Evolutionary conservation across 768 basidiomycete species (phyloP).

Genomic region (Mycena amicta): DNA sequence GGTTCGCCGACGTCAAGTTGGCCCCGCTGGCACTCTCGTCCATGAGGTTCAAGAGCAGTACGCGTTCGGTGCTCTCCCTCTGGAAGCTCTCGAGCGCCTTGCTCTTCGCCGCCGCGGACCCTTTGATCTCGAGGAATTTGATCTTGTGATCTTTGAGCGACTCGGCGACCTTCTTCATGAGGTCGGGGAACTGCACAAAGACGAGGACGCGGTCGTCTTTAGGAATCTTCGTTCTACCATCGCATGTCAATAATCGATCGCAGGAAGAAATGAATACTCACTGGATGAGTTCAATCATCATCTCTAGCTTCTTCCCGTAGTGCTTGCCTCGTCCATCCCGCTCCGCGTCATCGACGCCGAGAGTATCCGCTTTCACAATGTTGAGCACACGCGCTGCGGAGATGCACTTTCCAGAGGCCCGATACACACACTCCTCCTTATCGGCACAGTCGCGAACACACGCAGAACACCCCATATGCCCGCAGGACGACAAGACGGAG

Average conservation of each 20-base stretch:
- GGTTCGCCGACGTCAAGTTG: conserved; percentile 91
- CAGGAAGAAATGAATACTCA: conserved; percentile 34
- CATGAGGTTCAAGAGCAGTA: conserved; percentile 88
- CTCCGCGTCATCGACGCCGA: conserved; percentile 78
- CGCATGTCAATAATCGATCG: conserved; percentile 6
- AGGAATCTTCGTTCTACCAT: conserved; percentile 61
- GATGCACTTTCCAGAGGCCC: conserved; percentile 66
- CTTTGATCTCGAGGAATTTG: conserved; percentile 79
- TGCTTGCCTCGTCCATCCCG: conserved; percentile 75
- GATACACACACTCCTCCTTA: conserved; percentile 80
- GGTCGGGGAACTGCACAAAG: conserved; percentile 95
- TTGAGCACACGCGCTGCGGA: conserved; percentile 82
- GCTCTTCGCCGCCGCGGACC: conserved; percentile 74
- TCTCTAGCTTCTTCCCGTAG: conserved; percentile 82
- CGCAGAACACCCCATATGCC: conserved; percentile 79
- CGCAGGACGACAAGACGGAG: conserved; percentile 89
- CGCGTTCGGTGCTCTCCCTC: conserved; percentile 72
- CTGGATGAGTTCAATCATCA: conserved; percentile 76
- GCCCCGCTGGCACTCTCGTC: conserved; percentile 94
- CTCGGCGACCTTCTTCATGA: conserved; percentile 88
- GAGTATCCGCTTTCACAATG: conserved; percentile 75
- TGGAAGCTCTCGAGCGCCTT: conserved; percentile 88
- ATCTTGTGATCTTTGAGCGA: conserved; percentile 75
- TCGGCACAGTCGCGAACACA: conserved; percentile 77
- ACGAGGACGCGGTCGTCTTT: conserved; percentile 83